A percentile compares a stretch with the other conserved stretches of the same genome.
These are phyloP conservation scores for Mucor ambiguus DNA, from an alignment of 371 early-diverging fungal species.

Conservation along the genomic window DNA sequence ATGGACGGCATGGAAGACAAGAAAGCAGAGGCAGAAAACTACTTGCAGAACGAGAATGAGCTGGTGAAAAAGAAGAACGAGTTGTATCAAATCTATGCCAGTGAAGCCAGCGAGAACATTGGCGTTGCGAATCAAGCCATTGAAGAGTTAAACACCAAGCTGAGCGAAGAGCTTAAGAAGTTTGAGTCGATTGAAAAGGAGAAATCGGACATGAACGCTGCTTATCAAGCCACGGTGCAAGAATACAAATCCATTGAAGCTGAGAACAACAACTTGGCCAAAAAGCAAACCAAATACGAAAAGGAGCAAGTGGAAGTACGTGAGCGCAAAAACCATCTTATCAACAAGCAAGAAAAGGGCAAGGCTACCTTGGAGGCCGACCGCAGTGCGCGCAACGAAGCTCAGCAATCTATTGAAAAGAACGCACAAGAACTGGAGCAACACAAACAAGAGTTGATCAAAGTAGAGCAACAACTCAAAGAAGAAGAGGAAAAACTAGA, in stretches of 20 bases:
- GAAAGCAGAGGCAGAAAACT: conserved; percentile 85
- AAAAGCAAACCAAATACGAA: conserved; percentile 74
- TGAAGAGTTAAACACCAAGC: conserved; percentile 49
- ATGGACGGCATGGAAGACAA: conserved; percentile 76
- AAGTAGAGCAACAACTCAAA: conserved; percentile 64
- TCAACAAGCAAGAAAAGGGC: conserved; percentile 72
- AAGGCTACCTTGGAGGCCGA: conserved; percentile 63
- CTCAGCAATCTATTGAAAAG: conserved; percentile 57
- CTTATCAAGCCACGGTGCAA: conserved; percentile 53
- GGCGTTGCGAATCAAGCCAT: conserved; percentile 50
- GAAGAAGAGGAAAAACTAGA: conserved; percentile 75
- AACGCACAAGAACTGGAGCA: conserved; percentile 58
- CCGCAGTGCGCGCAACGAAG: conserved; percentile 46
- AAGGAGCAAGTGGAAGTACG: conserved; percentile 77
- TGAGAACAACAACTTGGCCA: conserved; percentile 55
- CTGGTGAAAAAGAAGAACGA: conserved; percentile 72
- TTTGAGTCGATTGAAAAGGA: conserved; percentile 60
- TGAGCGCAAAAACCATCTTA: conserved; percentile 81
- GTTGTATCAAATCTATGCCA: conserved; percentile 73
- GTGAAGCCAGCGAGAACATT: conserved; percentile 50
- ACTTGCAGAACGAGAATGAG: conserved; percentile 80
- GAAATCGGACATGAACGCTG: conserved; percentile 56
- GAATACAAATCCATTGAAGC: conserved; percentile 70
- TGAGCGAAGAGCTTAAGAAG: conserved; percentile 64
- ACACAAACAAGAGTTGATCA: conserved; percentile 57